Evolutionary conservation across 2,329 filamentous ascomycete species (phyloP).

Genomic region (Chaetomiaceae sp.): DNA sequence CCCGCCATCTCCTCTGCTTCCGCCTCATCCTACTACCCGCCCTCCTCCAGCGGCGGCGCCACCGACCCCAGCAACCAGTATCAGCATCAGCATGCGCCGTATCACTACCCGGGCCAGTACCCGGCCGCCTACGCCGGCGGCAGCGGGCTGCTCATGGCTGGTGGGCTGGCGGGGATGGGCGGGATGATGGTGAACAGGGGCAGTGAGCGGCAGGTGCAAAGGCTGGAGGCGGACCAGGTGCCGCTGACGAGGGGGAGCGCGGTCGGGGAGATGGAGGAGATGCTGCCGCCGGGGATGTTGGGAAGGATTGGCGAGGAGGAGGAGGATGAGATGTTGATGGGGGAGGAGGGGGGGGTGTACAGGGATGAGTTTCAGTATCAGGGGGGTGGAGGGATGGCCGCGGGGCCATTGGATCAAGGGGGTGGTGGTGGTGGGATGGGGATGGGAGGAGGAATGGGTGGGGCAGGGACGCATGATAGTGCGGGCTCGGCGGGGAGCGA

Average conservation of each 20-base stretch:
- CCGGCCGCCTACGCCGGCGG: constrained; percentile 19
- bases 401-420: neutral
- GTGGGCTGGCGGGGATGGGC: constrained; percentile 5
- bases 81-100: neutral
- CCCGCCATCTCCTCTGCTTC: too few species aligned
- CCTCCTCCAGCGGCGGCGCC: constrained; percentile 6
- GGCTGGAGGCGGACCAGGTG: constrained; percentile 31
- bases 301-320: constrained; percentile 34
- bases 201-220: constrained; percentile 14
- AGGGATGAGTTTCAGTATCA: neutral
- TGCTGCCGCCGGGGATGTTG: constrained; percentile 37
- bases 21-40: constrained; percentile 16
- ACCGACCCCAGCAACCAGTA: constrained; percentile 1
- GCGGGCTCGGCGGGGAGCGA: constrained; percentile 4
- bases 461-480: constrained; percentile 4
- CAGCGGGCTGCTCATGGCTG: too few species aligned
- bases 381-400: neutral
- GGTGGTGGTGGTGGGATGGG: neutral
- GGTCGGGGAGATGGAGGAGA: constrained; percentile 38
- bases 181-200: constrained; percentile 3
- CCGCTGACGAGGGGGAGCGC: constrained; percentile 40
- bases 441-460: constrained; percentile 5
- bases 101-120: constrained; percentile 21
- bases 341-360: constrained; percentile 10
- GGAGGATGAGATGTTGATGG: too few species aligned